A percentile compares a stretch with the other conserved stretches of the same genome.
These are phyloP conservation scores for Suhomyces sp. DNA, from an alignment of 805 yeast species.

Conservation along the genomic window DNA sequence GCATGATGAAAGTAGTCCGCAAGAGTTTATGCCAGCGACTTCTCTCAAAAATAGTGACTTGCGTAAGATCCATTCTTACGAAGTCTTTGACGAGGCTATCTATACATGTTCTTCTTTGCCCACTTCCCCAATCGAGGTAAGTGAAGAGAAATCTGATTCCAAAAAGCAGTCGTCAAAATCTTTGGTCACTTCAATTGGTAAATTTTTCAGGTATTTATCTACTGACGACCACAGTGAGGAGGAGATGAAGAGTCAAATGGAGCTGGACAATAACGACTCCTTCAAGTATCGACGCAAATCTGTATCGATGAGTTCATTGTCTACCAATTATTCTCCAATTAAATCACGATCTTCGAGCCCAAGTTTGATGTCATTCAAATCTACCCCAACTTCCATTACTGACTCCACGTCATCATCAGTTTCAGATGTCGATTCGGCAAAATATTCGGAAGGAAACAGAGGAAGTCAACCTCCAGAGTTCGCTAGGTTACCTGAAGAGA, in stretches of 20 bases:
- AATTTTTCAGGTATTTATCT: slow-evolving; percentile 35
- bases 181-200: slow-evolving; percentile 33
- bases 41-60: slow-evolving; percentile 30
- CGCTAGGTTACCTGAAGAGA: slow-evolving; percentile 41
- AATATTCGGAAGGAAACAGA: background rate
- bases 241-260: background rate
- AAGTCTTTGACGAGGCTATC: slow-evolving; percentile 63
- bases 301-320: slow-evolving; percentile 35
- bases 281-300: slow-evolving; percentile 23
- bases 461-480: slow-evolving; percentile 35
- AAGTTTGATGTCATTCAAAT: slow-evolving; percentile 34
- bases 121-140: slow-evolving; percentile 9
- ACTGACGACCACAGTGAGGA: slow-evolving; percentile 23
- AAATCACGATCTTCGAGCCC: slow-evolving; percentile 38
- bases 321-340: slow-evolving; percentile 29
- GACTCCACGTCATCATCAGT: slow-evolving; percentile 33
- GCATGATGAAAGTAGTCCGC: slow-evolving; percentile 5
- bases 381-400: slow-evolving; percentile 35
- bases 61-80: slow-evolving; percentile 57
- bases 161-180: slow-evolving; percentile 13
- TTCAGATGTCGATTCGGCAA: slow-evolving; percentile 27
- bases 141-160: background rate
- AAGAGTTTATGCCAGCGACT: slow-evolving; percentile 8
- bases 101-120: slow-evolving; percentile 37
- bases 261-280: slow-evolving; percentile 4